Evolutionary conservation across 2,329 filamentous ascomycete species (phyloP).

Genomic region (Monosporascus cannonballus): DNA sequence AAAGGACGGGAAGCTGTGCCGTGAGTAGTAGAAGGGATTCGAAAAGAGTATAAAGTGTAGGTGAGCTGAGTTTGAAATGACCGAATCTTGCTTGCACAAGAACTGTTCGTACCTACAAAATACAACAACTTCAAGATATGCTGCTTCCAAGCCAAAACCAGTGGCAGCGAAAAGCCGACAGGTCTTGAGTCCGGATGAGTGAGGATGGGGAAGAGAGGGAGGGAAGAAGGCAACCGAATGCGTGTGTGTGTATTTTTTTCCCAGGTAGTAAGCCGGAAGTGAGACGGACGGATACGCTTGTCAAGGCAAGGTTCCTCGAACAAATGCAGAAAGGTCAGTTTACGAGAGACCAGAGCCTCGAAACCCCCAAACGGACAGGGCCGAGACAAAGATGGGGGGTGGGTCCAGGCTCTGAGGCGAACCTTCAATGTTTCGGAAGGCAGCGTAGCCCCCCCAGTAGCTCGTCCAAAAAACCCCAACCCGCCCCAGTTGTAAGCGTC

Average conservation of each 20-base stretch:
- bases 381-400: not conserved
- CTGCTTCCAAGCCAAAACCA: slow-evolving; percentile 17
- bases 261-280: not conserved
- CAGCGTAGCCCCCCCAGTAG: not conserved
- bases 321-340: too few species aligned
- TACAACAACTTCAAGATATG: slow-evolving; percentile 15
- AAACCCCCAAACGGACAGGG: not conserved
- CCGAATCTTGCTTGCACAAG: slow-evolving; percentile 3
- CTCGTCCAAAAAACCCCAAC: not conserved
- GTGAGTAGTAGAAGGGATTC: too few species aligned
- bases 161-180: slow-evolving; percentile 13
- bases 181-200: slow-evolving; percentile 11
- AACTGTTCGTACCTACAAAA: slow-evolving; percentile 9
- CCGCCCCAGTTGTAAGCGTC: not conserved
- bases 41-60: too few species aligned
- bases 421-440: not conserved
- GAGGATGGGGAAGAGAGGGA: slow-evolving; percentile 11
- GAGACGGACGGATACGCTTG: not conserved
- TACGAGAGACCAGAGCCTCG: not conserved
- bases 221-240: slow-evolving; percentile 2
- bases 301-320: not conserved
- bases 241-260: not conserved
- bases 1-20: too few species aligned
- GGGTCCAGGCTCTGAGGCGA: not conserved
- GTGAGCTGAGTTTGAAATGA: too few species aligned